These are phyloP conservation scores for Colletotrichum sp. DNA, from an alignment of 2,329 filamentous ascomycete genomes.

Conservation along the genomic window DNA sequence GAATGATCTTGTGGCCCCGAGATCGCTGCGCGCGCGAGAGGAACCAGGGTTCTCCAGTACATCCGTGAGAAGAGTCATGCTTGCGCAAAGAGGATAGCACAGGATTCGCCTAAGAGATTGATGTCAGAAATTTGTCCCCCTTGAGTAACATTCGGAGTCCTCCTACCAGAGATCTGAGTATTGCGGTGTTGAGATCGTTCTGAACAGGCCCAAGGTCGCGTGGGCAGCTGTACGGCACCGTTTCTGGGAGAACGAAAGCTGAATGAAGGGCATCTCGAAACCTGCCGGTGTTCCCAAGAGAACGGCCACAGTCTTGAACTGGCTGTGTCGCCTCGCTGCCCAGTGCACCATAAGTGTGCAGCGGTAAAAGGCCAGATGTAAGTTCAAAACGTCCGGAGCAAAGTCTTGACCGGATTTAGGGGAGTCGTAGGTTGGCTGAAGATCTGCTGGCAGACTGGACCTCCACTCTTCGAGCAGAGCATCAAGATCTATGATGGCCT, in stretches of 20 bases:
- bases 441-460: background rate
- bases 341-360: slow-evolving; percentile 15
- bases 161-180: slow-evolving; percentile 15
- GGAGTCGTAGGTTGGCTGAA: slow-evolving; percentile 3
- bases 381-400: slow-evolving; percentile 2
- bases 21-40: background rate
- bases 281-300: background rate
- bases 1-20: slow-evolving; percentile 9
- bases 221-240: slow-evolving; percentile 12
- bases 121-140: background rate
- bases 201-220: slow-evolving; percentile 2
- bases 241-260: slow-evolving; percentile 8
- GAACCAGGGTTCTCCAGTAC: slow-evolving; percentile 15
- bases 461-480: slow-evolving; percentile 16
- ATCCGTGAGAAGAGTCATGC: slow-evolving; percentile 9
- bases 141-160: background rate
- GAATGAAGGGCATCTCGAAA: background rate
- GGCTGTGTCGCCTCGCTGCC: slow-evolving; percentile 1
- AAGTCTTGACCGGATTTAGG: background rate
- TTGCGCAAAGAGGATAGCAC: slow-evolving; percentile 16
- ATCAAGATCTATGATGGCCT: slow-evolving; percentile 15
- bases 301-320: background rate
- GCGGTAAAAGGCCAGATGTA: slow-evolving; percentile 16
- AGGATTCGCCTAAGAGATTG: slow-evolving; percentile 2
- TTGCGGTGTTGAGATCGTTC: background rate